Conservation (phyloP, 1,284 basidiomycete genomes). For the Cerrena zonata region DNA sequence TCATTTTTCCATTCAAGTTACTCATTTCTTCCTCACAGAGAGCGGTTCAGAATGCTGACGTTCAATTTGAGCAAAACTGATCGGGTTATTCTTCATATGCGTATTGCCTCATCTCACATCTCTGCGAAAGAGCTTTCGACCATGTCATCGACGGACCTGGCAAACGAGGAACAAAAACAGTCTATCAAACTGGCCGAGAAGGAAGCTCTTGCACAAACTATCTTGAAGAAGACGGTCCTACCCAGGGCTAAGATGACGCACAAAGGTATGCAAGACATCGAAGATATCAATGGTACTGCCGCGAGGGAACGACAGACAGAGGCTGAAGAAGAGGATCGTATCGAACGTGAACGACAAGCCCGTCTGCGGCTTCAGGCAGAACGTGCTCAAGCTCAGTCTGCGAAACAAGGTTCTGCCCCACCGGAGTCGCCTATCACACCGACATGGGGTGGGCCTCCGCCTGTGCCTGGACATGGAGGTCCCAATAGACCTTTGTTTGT, state of each 20-base stretch:
- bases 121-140: conserved; percentile 65
- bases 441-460: conserved; percentile 57
- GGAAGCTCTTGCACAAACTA: conserved; percentile 76
- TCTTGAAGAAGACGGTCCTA: conserved; percentile 62
- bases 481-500: conserved; percentile 36
- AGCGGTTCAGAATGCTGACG: conserved; percentile 76
- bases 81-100: conserved; percentile 66
- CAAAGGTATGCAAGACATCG: conserved; percentile 83
- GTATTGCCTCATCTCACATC: conserved; percentile 63
- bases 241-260: conserved; percentile 85
- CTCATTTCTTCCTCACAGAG: conserved; percentile 39
- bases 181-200: conserved; percentile 75
- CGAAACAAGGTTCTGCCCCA: conserved; percentile 41
- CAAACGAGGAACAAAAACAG: conserved; percentile 75
- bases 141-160: conserved; percentile 81
- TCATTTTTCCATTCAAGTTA: neutral
- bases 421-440: conserved; percentile 57
- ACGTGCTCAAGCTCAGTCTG: conserved; percentile 17
- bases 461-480: conserved; percentile 40
- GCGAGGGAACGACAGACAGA: conserved; percentile 46
- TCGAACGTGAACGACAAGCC: conserved; percentile 60
- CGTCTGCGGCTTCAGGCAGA: conserved; percentile 40
- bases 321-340: conserved; percentile 48
- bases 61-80: conserved; percentile 77
- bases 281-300: conserved; percentile 58